Evolutionary conservation across 2,329 filamentous ascomycete species (phyloP).

Genomic region (Ceratocystis alfenasii): DNA sequence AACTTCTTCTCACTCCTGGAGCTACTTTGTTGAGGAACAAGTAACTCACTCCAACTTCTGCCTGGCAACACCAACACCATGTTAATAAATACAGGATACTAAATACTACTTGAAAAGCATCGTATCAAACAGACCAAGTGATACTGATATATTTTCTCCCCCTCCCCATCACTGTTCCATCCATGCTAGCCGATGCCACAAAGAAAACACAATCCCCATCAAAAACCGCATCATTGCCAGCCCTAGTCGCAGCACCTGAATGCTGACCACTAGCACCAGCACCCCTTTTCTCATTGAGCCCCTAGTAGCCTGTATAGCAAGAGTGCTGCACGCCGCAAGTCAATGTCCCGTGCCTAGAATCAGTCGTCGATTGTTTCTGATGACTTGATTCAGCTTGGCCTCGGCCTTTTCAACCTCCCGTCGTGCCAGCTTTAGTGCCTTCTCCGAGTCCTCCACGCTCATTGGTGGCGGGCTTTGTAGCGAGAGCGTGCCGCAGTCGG

Average conservation of each 20-base stretch:
- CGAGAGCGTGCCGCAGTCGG: conserved; percentile 24
- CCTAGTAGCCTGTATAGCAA: conserved; percentile 21
- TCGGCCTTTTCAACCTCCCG: conserved; percentile 52
- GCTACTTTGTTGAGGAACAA: too few relatives aligned
- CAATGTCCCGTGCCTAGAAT: conserved; percentile 31
- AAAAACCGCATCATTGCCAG: conserved; percentile 23
- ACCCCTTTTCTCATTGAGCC: conserved; percentile 21
- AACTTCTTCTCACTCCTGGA: too few relatives aligned
- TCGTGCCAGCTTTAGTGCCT: conserved; percentile 38
- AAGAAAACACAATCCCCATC: conserved; percentile 21
- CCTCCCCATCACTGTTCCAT: not conserved
- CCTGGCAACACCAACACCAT: too few relatives aligned
- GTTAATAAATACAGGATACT: too few relatives aligned
- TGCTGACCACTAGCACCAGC: conserved; percentile 22
- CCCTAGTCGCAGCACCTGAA: conserved; percentile 24
- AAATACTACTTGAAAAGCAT: too few relatives aligned
- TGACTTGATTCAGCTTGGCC: conserved; percentile 47
- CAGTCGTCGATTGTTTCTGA: conserved; percentile 48
- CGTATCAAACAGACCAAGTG: too few relatives aligned
- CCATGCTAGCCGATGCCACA: conserved; percentile 20
- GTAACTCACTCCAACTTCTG: too few relatives aligned
- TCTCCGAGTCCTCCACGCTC: conserved; percentile 52
- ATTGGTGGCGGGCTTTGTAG: conserved; percentile 39
- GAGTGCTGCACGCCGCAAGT: conserved; percentile 22
- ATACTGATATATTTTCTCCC: not conserved